A percentile compares a stretch with the other conserved stretches of the same genome.
Evolutionary conservation across 139 green algal species (phyloP).

Genomic region (Diplosphaera chodatii): DNA sequence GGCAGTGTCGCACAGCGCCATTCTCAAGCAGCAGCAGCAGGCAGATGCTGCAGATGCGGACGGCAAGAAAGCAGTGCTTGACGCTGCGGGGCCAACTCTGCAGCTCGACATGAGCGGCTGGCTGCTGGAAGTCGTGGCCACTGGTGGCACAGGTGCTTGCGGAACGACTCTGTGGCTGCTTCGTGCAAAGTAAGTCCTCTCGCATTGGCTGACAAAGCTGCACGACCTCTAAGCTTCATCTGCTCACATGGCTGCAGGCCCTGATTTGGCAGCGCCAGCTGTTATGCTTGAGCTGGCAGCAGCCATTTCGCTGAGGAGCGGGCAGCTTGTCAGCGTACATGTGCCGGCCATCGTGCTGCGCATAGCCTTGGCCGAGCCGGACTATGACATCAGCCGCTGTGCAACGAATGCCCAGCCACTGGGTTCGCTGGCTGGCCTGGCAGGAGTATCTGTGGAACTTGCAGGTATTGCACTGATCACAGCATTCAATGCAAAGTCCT

Average conservation of each 20-base stretch:
- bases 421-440: neutral
- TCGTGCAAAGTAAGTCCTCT: no score
- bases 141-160: neutral
- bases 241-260: neutral
- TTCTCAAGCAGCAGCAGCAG: neutral
- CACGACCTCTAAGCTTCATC: no score
- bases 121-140: neutral
- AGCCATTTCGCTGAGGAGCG: neutral
- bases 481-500: no score
- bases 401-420: neutral
- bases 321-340: neutral
- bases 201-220: no score
- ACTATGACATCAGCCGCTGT: neutral
- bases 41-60: neutral
- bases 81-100: neutral
- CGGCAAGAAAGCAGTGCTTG: no score
- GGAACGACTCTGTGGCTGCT: no score
- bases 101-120: neutral
- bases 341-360: slow-evolving; percentile 3
- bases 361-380: neutral
- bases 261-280: no score
- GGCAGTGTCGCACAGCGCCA: no score
- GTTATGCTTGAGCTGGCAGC: neutral
- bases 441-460: neutral
- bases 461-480: no score